Conservation (phyloP, 2,329 filamentous ascomycete species). For the Penicillium sp. region DNA sequence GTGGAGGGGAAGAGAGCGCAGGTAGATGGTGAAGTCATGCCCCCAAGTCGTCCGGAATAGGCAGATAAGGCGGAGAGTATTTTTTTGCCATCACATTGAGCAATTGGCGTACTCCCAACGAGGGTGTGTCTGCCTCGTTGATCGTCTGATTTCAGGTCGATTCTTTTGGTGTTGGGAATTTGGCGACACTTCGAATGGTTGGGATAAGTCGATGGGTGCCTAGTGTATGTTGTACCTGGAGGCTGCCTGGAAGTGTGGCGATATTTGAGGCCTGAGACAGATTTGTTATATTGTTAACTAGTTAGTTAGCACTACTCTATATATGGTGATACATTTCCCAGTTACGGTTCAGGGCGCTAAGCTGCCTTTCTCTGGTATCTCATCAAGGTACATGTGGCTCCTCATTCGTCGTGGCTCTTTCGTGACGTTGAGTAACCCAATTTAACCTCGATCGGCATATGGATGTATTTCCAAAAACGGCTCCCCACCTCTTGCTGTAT, state of each 20-base stretch:
- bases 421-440: neutral
- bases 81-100: conserved; percentile 18
- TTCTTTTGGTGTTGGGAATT: neutral
- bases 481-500: neutral
- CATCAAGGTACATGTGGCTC: neutral
- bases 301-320: neutral
- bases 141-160: neutral
- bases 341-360: too few relatives aligned
- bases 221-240: neutral
- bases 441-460: neutral
- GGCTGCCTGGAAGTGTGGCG: conserved; percentile 1
- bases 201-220: neutral
- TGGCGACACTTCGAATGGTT: neutral
- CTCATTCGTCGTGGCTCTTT: neutral
- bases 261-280: neutral
- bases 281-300: too few relatives aligned
- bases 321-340: neutral
- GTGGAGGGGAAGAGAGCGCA: conserved; percentile 7
- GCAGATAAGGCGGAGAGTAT: conserved; percentile 29
- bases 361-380: neutral
- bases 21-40: conserved; percentile 18
- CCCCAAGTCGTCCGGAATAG: conserved; percentile 9
- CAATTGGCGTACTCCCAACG: neutral
- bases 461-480: neutral
- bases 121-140: neutral